Evolutionary conservation across 768 basidiomycete species (phyloP).

Genomic region (Hericium rajendrae): DNA sequence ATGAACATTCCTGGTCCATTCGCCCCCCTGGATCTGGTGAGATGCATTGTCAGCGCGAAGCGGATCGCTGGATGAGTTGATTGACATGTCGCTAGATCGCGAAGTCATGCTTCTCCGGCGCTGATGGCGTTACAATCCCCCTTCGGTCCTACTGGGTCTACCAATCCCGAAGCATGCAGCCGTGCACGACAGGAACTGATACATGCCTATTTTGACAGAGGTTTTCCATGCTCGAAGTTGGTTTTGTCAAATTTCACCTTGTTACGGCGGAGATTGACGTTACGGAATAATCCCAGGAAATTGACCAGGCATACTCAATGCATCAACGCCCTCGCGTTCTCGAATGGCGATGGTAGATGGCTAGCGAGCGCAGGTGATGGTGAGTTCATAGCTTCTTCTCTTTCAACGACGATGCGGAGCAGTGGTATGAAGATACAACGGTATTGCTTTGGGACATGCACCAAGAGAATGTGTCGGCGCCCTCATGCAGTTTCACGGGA

Average conservation of each 20-base stretch:
- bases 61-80: too few relatives aligned
- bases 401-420: not conserved
- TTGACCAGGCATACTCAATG: conserved; percentile 26
- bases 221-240: not conserved
- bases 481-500: conserved; percentile 20
- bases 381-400: conserved; percentile 5
- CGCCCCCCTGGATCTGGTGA: too few relatives aligned
- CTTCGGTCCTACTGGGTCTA: not conserved
- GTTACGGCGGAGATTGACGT: not conserved
- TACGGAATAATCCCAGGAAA: conserved; percentile 16
- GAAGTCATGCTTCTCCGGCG: too few relatives aligned
- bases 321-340: conserved; percentile 28
- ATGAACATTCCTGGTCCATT: too few relatives aligned
- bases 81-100: too few relatives aligned
- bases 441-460: conserved; percentile 29
- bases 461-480: conserved; percentile 19
- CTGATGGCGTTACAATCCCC: not conserved
- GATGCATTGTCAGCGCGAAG: too few relatives aligned
- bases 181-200: not conserved
- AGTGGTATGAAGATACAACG: conserved; percentile 17
- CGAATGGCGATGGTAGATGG: conserved; percentile 26
- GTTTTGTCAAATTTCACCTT: not conserved
- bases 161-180: not conserved
- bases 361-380: conserved; percentile 31
- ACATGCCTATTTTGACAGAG: not conserved